phyloP scores from a whole-genome alignment of 345 rosid genomes.

The Eucalyptus regnans region DNA sequence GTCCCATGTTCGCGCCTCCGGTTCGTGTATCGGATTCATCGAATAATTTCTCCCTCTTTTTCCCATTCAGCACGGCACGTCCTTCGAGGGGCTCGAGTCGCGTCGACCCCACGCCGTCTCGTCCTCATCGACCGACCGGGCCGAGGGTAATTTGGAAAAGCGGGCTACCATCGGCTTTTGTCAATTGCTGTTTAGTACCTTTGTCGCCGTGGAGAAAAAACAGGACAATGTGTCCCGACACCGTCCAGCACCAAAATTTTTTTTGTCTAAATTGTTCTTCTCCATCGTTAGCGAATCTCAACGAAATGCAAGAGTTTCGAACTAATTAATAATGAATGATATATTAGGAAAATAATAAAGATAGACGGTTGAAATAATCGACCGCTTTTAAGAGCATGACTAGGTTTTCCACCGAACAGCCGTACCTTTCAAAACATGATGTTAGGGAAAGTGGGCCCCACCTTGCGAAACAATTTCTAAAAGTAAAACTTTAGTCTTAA shows the following conservation, averaged over 20 bases:
- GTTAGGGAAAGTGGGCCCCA: background rate
- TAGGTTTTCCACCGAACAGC: background rate
- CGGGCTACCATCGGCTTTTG: background rate
- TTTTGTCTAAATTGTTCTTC: background rate
- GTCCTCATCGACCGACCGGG: background rate
- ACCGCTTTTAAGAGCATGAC: background rate
- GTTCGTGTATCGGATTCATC: fast-evolving
- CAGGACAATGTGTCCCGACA: background rate
- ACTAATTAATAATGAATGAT: background rate
- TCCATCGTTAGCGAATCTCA: background rate
- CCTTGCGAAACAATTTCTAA: background rate
- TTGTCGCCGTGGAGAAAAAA: background rate
- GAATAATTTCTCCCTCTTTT: too few species aligned
- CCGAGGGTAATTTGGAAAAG: background rate
- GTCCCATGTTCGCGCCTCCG: background rate
- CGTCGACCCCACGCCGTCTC: background rate
- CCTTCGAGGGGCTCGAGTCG: background rate
- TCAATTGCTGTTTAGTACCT: background rate
- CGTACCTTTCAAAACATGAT: background rate
- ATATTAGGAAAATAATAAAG: background rate
- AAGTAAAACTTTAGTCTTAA: background rate
- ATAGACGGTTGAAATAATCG: background rate
- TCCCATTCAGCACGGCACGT: background rate
- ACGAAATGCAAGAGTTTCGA: background rate
- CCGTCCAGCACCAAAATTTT: background rate